Percentiles rank a stretch among this genome's conserved stretches.
These are phyloP conservation scores for Ramichloridium luteum DNA, from an alignment of 2,329 filamentous ascomycete species.

Conservation along the genomic window DNA sequence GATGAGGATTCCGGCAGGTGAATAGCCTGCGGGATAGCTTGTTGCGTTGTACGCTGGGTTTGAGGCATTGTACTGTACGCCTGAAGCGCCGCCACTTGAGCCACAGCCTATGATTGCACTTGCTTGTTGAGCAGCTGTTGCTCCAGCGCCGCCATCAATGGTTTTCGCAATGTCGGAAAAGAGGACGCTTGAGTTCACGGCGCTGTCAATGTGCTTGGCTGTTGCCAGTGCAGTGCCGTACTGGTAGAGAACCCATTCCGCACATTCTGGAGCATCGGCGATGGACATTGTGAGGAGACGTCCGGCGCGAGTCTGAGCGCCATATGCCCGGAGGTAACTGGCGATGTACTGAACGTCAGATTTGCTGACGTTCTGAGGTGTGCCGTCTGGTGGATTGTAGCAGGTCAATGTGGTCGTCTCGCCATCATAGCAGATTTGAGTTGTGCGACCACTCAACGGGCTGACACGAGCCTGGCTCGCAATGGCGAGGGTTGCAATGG, in stretches of 20 bases:
- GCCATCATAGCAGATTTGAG: neutral
- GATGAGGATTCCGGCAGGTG: too few relatives aligned
- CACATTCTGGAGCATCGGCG: neutral
- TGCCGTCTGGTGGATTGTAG: neutral
- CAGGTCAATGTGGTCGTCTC: neutral
- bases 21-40: too few relatives aligned
- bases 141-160: neutral
- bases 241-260: neutral
- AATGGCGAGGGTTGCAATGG: too few relatives aligned
- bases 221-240: neutral
- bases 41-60: constrained; percentile 1
- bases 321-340: constrained; percentile 1
- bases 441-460: too few relatives aligned
- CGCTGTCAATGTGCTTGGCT: neutral
- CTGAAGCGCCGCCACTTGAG: neutral
- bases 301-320: neutral
- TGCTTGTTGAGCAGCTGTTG: neutral
- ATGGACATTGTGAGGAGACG: neutral
- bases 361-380: neutral
- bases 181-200: neutral
- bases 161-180: neutral
- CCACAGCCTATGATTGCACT: neutral
- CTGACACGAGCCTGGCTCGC: too few relatives aligned
- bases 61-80: neutral
- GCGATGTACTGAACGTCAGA: neutral